These are phyloP conservation scores for Talaromyces sp. DNA, from an alignment of 2,329 filamentous ascomycete genomes.

Conservation along the genomic window DNA sequence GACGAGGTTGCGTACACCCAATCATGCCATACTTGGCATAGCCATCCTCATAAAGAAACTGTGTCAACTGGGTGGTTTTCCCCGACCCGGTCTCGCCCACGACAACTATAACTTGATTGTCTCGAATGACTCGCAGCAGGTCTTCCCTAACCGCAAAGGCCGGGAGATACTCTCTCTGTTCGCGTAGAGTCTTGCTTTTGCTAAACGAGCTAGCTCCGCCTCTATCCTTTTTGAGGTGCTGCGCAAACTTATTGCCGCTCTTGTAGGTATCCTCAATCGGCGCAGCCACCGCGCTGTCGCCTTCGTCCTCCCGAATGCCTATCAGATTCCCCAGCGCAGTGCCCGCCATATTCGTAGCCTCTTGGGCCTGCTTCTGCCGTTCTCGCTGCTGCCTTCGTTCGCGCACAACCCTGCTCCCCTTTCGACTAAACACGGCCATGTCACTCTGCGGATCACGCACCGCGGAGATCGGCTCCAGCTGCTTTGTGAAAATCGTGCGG, in stretches of 20 bases:
- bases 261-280: constrained; percentile 68
- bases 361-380: constrained; percentile 86
- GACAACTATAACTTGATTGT: constrained; percentile 96
- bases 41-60: constrained; percentile 93
- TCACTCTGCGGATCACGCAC: constrained; percentile 93
- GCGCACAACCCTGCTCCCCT: constrained; percentile 88
- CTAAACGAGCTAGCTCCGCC: constrained; percentile 85
- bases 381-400: constrained; percentile 90
- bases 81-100: constrained; percentile 96
- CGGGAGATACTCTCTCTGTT: constrained; percentile 88
- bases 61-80: constrained; percentile 95
- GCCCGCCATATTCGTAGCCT: constrained; percentile 88
- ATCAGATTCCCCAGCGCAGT: constrained; percentile 92
- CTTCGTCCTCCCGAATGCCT: constrained; percentile 87
- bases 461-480: constrained; percentile 89
- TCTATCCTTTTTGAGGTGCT: constrained; percentile 82
- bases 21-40: constrained; percentile 87
- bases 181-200: constrained; percentile 79
- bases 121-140: constrained; percentile 80
- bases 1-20: constrained; percentile 90
- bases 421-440: constrained; percentile 96
- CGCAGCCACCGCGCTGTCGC: constrained; percentile 76
- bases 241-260: constrained; percentile 72
- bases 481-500: constrained; percentile 93
- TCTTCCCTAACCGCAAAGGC: constrained; percentile 97